Conservation (phyloP, 176 grass and related monocot species). For the Guadua angustifolia region DNA sequence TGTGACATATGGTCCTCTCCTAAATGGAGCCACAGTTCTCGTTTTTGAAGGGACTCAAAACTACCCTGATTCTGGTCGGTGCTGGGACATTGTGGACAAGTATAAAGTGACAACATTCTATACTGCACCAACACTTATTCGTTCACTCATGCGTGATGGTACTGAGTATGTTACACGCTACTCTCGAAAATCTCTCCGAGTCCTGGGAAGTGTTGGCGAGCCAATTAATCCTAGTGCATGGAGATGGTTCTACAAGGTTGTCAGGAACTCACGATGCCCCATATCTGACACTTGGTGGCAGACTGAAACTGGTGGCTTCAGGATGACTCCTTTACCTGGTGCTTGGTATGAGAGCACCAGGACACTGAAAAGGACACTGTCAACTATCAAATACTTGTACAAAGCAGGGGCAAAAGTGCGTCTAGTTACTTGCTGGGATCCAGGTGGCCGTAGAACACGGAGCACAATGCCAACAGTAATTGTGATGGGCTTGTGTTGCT, state of each 20-base stretch:
- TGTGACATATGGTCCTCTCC: constrained; percentile 80
- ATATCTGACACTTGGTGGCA: constrained; percentile 99
- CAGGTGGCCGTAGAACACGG: no score
- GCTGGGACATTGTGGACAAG: constrained; percentile 98
- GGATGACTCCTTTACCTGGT: no score
- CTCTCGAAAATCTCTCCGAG: constrained; percentile 87
- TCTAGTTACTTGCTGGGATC: no score
- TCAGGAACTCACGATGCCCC: constrained; percentile 81
- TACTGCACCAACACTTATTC: constrained; percentile 88
- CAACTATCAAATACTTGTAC: no score
- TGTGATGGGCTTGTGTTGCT: no score
- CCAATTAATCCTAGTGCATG: constrained; percentile 98
- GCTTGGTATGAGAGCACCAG: no score
- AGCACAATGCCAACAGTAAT: no score
- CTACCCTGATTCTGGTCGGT: constrained; percentile 88
- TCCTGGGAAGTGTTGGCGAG: constrained; percentile 91
- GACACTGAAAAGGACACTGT: no score
- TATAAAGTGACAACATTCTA: constrained; percentile 96
- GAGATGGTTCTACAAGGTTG: constrained; percentile 98
- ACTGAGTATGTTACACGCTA: constrained; percentile 79
- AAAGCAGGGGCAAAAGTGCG: no score
- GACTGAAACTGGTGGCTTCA: constrained; percentile 96
- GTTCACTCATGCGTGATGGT: constrained; percentile 90
- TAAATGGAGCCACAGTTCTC: constrained; percentile 80
- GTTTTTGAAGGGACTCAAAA: constrained; percentile 87